These are phyloP conservation scores for Pugionium dolabratum DNA, from an alignment of 345 rosid genomes.

Conservation along the genomic window DNA sequence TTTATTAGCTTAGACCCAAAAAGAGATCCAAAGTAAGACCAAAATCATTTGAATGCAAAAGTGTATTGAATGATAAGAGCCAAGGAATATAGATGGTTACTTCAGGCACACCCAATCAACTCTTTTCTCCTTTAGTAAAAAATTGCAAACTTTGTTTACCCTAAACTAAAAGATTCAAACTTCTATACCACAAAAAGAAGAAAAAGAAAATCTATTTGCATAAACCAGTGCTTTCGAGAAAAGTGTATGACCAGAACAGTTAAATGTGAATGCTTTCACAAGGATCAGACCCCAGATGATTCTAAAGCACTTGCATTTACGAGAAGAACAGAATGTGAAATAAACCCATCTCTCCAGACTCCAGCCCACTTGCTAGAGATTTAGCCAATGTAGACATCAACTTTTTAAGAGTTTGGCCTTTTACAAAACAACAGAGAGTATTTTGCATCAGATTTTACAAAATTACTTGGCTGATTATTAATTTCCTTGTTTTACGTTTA, in stretches of 20 bases:
- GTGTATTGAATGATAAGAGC: slow-evolving; percentile 34
- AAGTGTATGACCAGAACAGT: slow-evolving; percentile 40
- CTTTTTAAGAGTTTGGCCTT: slow-evolving; percentile 33
- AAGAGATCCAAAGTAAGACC: slow-evolving; percentile 35
- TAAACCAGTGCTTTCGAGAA: slow-evolving; percentile 32
- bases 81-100: slow-evolving; percentile 40
- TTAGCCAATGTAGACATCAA: slow-evolving; percentile 30
- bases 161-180: slow-evolving; percentile 33
- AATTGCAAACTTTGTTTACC: slow-evolving; percentile 34
- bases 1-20: slow-evolving; percentile 43
- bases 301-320: slow-evolving; percentile 40
- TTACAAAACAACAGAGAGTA: slow-evolving; percentile 21
- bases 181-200: slow-evolving; percentile 24
- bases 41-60: slow-evolving; percentile 37
- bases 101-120: slow-evolving; percentile 42
- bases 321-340: slow-evolving; percentile 40
- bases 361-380: slow-evolving; percentile 33
- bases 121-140: slow-evolving; percentile 29
- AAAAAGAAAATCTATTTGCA: slow-evolving; percentile 16
- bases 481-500: slow-evolving; percentile 4
- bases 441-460: slow-evolving; percentile 16
- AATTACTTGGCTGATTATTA: slow-evolving; percentile 6
- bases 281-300: slow-evolving; percentile 38
- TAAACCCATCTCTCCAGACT: slow-evolving; percentile 4
- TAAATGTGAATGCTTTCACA: slow-evolving; percentile 36